Percentiles rank a stretch among this genome's conserved stretches.
phyloP scores from a whole-genome alignment of 305 asterid genomes.

The Fraxinus sp. region DNA sequence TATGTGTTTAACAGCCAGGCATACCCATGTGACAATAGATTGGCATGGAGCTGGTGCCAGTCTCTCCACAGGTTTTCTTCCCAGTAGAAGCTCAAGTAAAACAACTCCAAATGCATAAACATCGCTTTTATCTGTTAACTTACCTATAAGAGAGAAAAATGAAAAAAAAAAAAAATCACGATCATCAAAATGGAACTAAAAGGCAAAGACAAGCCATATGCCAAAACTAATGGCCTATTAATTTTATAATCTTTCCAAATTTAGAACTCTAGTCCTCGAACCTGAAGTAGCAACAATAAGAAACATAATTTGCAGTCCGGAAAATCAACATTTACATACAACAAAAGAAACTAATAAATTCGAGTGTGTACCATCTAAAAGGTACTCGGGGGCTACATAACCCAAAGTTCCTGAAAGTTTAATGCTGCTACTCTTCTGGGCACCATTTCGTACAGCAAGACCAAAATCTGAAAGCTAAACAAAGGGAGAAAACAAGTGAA shows the following conservation, averaged over 20 bases:
- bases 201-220: not conserved
- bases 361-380: slow-evolving; percentile 56
- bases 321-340: not conserved
- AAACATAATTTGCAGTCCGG: not conserved
- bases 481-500: slow-evolving; percentile 18
- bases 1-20: slow-evolving; percentile 2
- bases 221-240: not conserved
- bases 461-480: slow-evolving; percentile 72
- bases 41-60: slow-evolving; percentile 53
- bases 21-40: slow-evolving; percentile 76
- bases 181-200: not conserved
- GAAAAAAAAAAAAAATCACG: not conserved
- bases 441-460: slow-evolving; percentile 60
- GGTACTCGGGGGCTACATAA: slow-evolving; percentile 82
- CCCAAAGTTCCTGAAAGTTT: slow-evolving; percentile 81
- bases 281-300: not conserved
- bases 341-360: not conserved
- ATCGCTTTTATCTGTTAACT: slow-evolving; percentile 72
- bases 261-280: not conserved
- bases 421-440: slow-evolving; percentile 47
- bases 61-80: slow-evolving; percentile 70
- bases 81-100: slow-evolving; percentile 68
- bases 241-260: not conserved
- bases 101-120: slow-evolving; percentile 81
- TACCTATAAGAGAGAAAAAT: slow-evolving; percentile 35